Evolutionary conservation across 2,329 filamentous ascomycete species (phyloP).

Genomic region (Knufia fluminis): DNA sequence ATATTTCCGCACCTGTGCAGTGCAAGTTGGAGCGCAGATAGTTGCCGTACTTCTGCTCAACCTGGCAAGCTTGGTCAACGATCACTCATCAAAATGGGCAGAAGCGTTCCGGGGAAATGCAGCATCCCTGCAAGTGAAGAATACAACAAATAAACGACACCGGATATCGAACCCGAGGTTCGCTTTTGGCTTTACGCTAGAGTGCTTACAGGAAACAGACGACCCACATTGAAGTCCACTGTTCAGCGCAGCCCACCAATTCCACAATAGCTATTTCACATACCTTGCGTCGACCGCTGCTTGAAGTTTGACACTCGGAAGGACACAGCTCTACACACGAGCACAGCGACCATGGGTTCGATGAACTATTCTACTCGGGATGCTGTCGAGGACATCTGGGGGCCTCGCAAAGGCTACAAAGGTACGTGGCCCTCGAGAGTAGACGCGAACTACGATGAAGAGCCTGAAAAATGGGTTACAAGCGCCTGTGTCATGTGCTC

Average conservation of each 20-base stretch:
- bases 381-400: slow-evolving; percentile 29
- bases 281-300: neutral
- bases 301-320: neutral
- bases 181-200: too few species aligned
- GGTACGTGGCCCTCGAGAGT: slow-evolving; percentile 29
- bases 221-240: too few species aligned
- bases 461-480: slow-evolving; percentile 32
- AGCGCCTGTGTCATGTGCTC: slow-evolving; percentile 33
- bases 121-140: too few species aligned
- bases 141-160: too few species aligned
- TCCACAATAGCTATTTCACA: neutral
- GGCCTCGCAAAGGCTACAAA: slow-evolving; percentile 27
- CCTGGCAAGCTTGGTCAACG: too few species aligned
- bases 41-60: too few species aligned
- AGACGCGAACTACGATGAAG: slow-evolving; percentile 26
- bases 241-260: neutral
- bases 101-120: too few species aligned
- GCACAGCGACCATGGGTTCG: neutral
- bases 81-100: too few species aligned
- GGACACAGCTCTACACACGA: neutral
- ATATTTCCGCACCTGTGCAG: too few species aligned
- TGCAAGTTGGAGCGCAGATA: too few species aligned
- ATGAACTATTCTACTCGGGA: slow-evolving; percentile 17
- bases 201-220: too few species aligned
- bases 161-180: too few species aligned